A percentile compares a stretch with the other conserved stretches of the same genome.
Evolutionary conservation across 2,329 filamentous ascomycete genomes (phyloP).

Genomic region (Colletotrichum sidae): DNA sequence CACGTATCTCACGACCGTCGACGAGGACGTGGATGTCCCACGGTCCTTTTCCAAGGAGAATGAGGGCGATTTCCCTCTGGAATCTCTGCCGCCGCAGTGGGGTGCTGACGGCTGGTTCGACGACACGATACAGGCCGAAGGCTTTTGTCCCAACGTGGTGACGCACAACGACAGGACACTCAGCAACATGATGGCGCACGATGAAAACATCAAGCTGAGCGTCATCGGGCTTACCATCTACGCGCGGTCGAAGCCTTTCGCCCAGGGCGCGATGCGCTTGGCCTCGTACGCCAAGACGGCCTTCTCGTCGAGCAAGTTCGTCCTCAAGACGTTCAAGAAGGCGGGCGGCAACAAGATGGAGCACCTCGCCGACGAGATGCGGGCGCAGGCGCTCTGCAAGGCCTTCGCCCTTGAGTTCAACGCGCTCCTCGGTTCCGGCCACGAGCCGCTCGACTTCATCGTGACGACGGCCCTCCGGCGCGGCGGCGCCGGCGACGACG

Average conservation of each 20-base stretch:
- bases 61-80: conserved; percentile 31
- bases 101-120: conserved; percentile 43
- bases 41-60: too few species aligned
- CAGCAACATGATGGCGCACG: conserved; percentile 49
- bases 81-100: conserved; percentile 43
- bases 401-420: conserved; percentile 56
- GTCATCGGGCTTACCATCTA: conserved; percentile 48
- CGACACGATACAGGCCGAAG: conserved; percentile 43
- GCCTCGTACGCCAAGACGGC: conserved; percentile 50
- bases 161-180: conserved; percentile 44
- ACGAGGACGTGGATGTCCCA: background rate
- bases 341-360: conserved; percentile 41
- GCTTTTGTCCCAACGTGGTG: conserved; percentile 46
- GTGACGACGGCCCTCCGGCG: conserved; percentile 45
- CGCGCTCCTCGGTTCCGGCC: conserved; percentile 40
- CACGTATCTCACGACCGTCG: background rate
- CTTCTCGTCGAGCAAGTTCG: conserved; percentile 44
- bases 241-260: conserved; percentile 47
- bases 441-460: conserved; percentile 47
- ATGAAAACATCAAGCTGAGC: conserved; percentile 49
- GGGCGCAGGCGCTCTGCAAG: conserved; percentile 52
- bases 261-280: conserved; percentile 47
- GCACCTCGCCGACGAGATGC: conserved; percentile 51
- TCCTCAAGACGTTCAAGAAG: conserved; percentile 50
- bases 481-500: conserved; percentile 35